phyloP scores from a whole-genome alignment of 2,329 filamentous ascomycete species.

The Microcyclosporella mali region DNA sequence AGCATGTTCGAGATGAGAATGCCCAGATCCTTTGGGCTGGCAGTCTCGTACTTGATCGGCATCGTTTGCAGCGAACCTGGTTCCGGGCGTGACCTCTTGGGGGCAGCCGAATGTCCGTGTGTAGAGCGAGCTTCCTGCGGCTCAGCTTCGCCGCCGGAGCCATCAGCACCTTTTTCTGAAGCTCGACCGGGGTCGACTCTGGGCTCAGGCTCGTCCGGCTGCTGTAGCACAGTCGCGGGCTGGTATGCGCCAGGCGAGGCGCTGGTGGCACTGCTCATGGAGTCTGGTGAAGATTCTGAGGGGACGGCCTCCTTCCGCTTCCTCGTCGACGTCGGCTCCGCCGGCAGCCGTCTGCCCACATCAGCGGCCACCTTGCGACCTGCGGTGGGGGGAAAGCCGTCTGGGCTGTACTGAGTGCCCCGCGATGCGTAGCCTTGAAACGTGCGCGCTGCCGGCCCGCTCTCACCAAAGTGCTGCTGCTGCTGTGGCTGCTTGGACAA shows the following conservation, averaged over 20 bases:
- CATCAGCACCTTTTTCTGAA: constrained; percentile 2
- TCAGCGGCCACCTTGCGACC: constrained; percentile 18
- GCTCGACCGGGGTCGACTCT: constrained; percentile 10
- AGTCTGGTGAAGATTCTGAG: constrained; percentile 14
- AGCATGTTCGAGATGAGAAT: constrained; percentile 91
- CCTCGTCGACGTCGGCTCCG: constrained; percentile 14
- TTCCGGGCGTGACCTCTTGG: constrained; percentile 44
- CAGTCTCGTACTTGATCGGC: constrained; percentile 72
- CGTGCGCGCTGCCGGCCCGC: constrained; percentile 7
- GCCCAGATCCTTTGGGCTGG: constrained; percentile 78
- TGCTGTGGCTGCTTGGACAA: neutral
- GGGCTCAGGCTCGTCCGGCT: constrained; percentile 8
- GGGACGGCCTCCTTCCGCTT: constrained; percentile 25
- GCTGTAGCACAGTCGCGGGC: constrained; percentile 6
- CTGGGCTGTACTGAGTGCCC: constrained; percentile 51
- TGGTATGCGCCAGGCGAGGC: constrained; percentile 16
- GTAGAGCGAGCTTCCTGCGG: constrained; percentile 27
- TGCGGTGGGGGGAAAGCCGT: constrained; percentile 41
- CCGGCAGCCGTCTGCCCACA: constrained; percentile 8
- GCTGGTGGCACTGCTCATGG: constrained; percentile 15
- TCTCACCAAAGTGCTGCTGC: constrained; percentile 5
- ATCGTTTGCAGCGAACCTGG: constrained; percentile 51
- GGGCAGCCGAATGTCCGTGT: constrained; percentile 27
- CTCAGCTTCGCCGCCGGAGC: constrained; percentile 8
- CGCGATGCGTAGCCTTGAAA: constrained; percentile 37